These are phyloP conservation scores for Oemleria cerasiformis DNA, from an alignment of 306 rosid genomes.

Conservation along the genomic window DNA sequence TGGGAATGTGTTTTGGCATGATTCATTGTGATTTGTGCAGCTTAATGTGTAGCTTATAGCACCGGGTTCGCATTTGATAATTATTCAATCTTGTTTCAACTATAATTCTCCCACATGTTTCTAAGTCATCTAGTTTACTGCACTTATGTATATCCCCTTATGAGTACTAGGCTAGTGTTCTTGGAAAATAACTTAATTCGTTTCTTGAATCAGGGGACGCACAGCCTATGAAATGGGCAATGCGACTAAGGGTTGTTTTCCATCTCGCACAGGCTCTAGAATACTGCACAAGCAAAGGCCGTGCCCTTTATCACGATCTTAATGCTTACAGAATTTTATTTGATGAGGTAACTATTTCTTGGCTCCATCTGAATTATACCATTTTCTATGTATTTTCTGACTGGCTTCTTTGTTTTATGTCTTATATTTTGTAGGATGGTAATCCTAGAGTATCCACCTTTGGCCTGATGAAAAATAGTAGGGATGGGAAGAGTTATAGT, in stretches of 20 bases:
- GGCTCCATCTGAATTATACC: too few species aligned
- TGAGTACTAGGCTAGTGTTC: background rate
- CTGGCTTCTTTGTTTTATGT: too few species aligned
- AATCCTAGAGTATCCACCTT: background rate
- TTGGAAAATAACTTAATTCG: constrained; percentile 25
- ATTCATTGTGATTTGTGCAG: too few species aligned
- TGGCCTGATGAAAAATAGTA: background rate
- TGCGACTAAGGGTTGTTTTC: constrained; percentile 77
- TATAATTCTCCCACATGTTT: background rate
- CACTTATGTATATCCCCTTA: background rate
- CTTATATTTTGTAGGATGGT: background rate
- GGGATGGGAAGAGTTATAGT: constrained; percentile 2
- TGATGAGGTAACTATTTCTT: too few species aligned
- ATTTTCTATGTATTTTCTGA: too few species aligned
- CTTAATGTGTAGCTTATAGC: background rate
- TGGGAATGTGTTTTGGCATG: too few species aligned
- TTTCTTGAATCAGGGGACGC: constrained; percentile 57
- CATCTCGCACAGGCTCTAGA: constrained; percentile 87
- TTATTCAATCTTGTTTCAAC: background rate
- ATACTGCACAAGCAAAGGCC: constrained; percentile 81
- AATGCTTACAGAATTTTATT: constrained; percentile 57
- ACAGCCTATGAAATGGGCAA: constrained; percentile 81
- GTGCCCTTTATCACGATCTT: constrained; percentile 76
- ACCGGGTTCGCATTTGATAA: background rate
- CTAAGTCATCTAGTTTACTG: constrained; percentile 19